phyloP scores from a whole-genome alignment of 1,284 basidiomycete genomes.

The Trametes sp. region DNA sequence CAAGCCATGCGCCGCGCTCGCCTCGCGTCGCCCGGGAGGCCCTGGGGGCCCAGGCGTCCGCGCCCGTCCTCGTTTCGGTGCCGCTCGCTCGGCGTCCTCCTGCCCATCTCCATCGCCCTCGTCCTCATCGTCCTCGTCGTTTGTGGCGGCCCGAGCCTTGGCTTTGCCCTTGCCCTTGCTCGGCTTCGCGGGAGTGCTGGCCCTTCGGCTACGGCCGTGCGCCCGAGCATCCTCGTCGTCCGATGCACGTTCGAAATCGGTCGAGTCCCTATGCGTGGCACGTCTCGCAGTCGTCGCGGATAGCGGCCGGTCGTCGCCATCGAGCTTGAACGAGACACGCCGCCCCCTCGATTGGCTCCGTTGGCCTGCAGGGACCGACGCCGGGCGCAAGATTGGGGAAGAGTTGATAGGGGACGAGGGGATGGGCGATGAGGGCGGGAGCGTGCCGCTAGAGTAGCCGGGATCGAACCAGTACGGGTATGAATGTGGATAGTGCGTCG shows the following conservation, averaged over 20 bases:
- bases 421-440: slow-evolving; percentile 55
- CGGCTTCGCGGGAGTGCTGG: background rate
- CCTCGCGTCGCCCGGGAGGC: slow-evolving; percentile 34
- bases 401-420: slow-evolving; percentile 39
- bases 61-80: slow-evolving; percentile 29
- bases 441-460: slow-evolving; percentile 50
- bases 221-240: slow-evolving; percentile 6
- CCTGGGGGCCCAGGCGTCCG: slow-evolving; percentile 41
- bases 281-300: slow-evolving; percentile 19
- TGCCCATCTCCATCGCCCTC: slow-evolving; percentile 22
- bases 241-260: slow-evolving; percentile 12
- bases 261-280: background rate
- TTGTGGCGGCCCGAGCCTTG: slow-evolving; percentile 27
- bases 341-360: slow-evolving; percentile 40
- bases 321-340: slow-evolving; percentile 44
- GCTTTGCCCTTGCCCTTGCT: slow-evolving; percentile 19
- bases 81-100: slow-evolving; percentile 9
- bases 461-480: slow-evolving; percentile 52
- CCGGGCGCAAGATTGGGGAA: slow-evolving; percentile 27
- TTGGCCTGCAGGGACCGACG: slow-evolving; percentile 27
- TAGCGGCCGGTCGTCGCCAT: slow-evolving; percentile 32
- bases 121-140: slow-evolving; percentile 19
- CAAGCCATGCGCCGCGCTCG: slow-evolving; percentile 19
- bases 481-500: slow-evolving; percentile 47
- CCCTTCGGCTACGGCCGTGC: slow-evolving; percentile 2